phyloP scores from a whole-genome alignment of 345 rosid species.

The Eutrema yunnanense region DNA sequence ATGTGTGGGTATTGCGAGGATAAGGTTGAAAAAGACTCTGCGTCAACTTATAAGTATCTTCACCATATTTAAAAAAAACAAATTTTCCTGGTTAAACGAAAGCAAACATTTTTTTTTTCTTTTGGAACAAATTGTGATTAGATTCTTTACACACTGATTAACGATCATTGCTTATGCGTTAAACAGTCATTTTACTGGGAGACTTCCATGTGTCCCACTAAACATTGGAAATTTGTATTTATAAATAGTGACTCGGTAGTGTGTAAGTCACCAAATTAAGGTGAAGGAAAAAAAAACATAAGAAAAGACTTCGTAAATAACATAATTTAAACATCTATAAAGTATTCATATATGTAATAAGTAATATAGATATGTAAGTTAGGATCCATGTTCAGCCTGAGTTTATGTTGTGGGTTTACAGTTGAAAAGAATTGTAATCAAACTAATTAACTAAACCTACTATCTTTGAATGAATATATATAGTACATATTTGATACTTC shows the following conservation, averaged over 20 bases:
- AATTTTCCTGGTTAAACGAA: not conserved
- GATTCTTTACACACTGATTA: conserved; percentile 23
- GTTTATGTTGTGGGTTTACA: not conserved
- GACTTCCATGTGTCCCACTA: conserved; percentile 1
- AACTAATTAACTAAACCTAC: not conserved
- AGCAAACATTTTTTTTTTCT: too few species aligned
- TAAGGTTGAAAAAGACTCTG: conserved; percentile 25
- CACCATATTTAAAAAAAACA: not conserved
- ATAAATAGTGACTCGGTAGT: not conserved
- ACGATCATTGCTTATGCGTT: conserved; percentile 3
- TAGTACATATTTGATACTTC: not conserved
- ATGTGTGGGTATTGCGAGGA: conserved; percentile 16
- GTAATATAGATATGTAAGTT: not conserved
- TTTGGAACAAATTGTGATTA: not conserved
- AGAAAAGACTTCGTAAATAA: not conserved
- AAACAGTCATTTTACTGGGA: not conserved
- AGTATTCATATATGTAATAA: not conserved
- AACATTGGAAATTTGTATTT: not conserved
- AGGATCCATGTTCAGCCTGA: not conserved
- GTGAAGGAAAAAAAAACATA: not conserved
- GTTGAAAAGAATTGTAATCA: not conserved
- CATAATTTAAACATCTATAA: not conserved
- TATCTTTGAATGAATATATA: not conserved
- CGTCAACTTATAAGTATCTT: conserved; percentile 10
- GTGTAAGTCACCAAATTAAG: not conserved